Evolutionary conservation across 306 rosid genomes (phyloP), one percentile per base, ranked within the genome.

Genomic region (Cucurbita argyrosperma): DNA sequence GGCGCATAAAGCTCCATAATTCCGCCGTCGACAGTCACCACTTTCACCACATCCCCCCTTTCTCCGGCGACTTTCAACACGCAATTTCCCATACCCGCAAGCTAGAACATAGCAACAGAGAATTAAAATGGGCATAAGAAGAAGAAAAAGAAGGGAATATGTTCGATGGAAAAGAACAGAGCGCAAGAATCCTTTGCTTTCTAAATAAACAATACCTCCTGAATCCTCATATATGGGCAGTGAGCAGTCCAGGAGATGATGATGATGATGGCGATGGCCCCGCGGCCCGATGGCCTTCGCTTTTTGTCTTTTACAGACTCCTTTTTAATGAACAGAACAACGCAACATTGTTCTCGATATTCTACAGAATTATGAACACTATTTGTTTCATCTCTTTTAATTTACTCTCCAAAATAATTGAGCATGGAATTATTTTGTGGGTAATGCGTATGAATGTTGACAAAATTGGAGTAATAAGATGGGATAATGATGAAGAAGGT

Each of bases 1-100:
- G 97, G 96, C 3, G 89, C 40, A 30, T 59, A 76, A 10, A 91
- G 83, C 78, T 87, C 92, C 92, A 91, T 91, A 79, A 89, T 83
- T 54, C 92, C 96, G 0, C 96, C 97, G 18, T 74, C 84, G 26
- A 86, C 79, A 47, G 91, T 89, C 45, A 89, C 79, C 4, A 91
- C 90, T 72, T 78, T 91, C 10, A 91, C 92, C 77, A 70, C 63
- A 21, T 86, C 82, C 2, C 58, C n/a, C 5, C 4, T 64, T 19
- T 55, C 16, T 52, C 79, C 80, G 7, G 77, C 78, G 59, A 87
- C 87, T 77, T 87, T 91, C 72, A 87, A 82, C 63, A 86, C 73
- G 26, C 97, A 91, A 64, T 91, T 91, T 4, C 97, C 53, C 53
- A 49, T 49, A 30, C 1, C 35, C 35, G 35, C 4, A 30, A 30